Evolutionary conservation across 140 eudicot species (phyloP).

Genomic region (Erigeron philadelphicus): DNA sequence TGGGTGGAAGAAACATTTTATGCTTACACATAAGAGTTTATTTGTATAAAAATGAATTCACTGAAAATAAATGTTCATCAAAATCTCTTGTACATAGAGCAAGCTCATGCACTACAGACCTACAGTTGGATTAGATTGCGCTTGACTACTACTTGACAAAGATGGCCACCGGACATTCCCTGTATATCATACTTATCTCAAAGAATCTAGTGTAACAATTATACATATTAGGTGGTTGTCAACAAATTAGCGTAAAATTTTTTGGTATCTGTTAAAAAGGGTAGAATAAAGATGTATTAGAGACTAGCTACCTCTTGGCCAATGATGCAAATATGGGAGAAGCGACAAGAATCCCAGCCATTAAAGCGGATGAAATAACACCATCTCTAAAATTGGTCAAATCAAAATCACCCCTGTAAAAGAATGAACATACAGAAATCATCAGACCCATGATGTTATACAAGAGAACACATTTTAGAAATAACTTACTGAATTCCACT

Average conservation of each 20-base stretch:
- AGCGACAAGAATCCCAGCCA: constrained; percentile 94
- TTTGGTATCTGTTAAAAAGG: neutral
- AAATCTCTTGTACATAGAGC: neutral
- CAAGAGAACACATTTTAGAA: neutral
- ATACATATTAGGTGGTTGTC: too few species aligned
- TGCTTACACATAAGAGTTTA: too few species aligned
- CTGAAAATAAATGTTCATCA: neutral
- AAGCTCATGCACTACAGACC: neutral
- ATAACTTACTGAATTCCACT: constrained; percentile 89
- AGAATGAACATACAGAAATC: constrained; percentile 15
- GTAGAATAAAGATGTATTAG: neutral
- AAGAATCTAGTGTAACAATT: too few species aligned
- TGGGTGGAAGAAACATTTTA: too few species aligned
- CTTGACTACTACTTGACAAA: too few species aligned
- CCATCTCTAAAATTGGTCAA: constrained; percentile 77
- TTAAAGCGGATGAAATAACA: constrained; percentile 79
- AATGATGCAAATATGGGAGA: constrained; percentile 92
- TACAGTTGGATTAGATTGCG: neutral
- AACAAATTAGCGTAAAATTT: neutral
- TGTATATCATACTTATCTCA: too few species aligned
- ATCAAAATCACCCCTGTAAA: constrained; percentile 44
- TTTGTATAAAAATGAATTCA: neutral
- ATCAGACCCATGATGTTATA: constrained; percentile 16
- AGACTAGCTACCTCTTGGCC: constrained; percentile 58
- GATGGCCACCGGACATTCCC: too few species aligned